These are phyloP conservation scores for Vitis cinerea DNA, from an alignment of 164 flowering plant species.

Conservation along the genomic window DNA sequence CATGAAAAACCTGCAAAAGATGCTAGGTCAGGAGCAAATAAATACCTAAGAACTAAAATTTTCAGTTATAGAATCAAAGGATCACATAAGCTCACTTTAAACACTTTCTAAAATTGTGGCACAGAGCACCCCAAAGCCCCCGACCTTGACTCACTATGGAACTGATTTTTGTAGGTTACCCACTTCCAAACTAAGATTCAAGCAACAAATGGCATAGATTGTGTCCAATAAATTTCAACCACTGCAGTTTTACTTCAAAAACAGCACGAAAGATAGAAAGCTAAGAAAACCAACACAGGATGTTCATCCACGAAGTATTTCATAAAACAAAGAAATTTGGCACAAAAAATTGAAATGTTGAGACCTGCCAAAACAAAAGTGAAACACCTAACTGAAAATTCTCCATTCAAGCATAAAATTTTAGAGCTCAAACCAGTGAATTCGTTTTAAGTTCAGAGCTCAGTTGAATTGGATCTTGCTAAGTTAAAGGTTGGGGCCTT, in stretches of 20 bases:
- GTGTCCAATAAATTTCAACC: not conserved
- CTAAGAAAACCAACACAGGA: not conserved
- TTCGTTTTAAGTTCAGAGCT: too few species aligned
- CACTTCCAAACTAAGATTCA: not conserved
- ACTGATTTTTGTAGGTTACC: not conserved
- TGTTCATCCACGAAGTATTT: too few species aligned
- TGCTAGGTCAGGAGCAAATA: not conserved
- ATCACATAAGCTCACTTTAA: not conserved
- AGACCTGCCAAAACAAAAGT: too few species aligned
- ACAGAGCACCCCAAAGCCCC: not conserved
- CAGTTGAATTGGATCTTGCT: too few species aligned
- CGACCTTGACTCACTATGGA: not conserved
- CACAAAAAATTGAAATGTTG: too few species aligned
- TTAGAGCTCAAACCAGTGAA: too few species aligned
- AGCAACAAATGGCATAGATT: not conserved
- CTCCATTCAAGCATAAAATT: too few species aligned
- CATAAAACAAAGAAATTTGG: too few species aligned
- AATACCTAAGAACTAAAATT: not conserved
- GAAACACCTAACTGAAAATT: too few species aligned
- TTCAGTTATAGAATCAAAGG: not conserved
- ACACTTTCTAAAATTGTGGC: too few species aligned
- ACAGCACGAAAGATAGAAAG: not conserved
- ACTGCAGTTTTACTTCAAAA: not conserved
- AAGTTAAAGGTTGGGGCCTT: too few species aligned
- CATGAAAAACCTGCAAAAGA: constrained; percentile 32